Evolutionary conservation across 2,329 filamentous ascomycete species (phyloP).

Genomic region (Dactylellina cionopaga): DNA sequence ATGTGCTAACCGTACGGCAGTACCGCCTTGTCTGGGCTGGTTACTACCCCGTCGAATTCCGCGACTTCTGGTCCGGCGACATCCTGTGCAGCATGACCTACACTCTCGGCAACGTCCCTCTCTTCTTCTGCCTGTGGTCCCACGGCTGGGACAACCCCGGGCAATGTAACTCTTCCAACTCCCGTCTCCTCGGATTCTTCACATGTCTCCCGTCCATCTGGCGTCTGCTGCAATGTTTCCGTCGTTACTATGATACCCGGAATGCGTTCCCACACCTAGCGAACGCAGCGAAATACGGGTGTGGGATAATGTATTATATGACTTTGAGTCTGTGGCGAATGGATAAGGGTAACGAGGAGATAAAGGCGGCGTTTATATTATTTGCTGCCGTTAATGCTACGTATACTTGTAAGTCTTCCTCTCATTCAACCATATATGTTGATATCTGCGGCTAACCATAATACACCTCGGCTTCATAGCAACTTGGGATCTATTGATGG

Average conservation of each 20-base stretch:
- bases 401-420: constrained; percentile 74
- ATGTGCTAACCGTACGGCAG: not conserved
- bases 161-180: constrained; percentile 86
- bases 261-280: constrained; percentile 91
- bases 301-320: constrained; percentile 82
- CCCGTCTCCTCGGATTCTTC: constrained; percentile 85
- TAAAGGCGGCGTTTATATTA: constrained; percentile 77
- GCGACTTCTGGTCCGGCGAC: constrained; percentile 96
- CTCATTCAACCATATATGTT: not conserved
- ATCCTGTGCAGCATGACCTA: constrained; percentile 98
- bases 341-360: constrained; percentile 66
- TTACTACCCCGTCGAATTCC: constrained; percentile 91
- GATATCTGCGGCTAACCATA: constrained; percentile 9
- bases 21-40: constrained; percentile 87
- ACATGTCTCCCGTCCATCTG: constrained; percentile 83
- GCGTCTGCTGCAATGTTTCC: constrained; percentile 88
- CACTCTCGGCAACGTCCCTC: constrained; percentile 83
- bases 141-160: constrained; percentile 76
- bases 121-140: constrained; percentile 96
- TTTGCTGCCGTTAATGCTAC: constrained; percentile 84
- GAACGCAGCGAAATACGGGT: constrained; percentile 90
- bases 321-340: constrained; percentile 86
- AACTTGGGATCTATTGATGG: constrained; percentile 95
- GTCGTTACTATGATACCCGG: constrained; percentile 85
- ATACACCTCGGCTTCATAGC: constrained; percentile 65